These are phyloP conservation scores for Obelidium mucronatum DNA, from an alignment of 192 early-diverging fungal species.

Conservation along the genomic window DNA sequence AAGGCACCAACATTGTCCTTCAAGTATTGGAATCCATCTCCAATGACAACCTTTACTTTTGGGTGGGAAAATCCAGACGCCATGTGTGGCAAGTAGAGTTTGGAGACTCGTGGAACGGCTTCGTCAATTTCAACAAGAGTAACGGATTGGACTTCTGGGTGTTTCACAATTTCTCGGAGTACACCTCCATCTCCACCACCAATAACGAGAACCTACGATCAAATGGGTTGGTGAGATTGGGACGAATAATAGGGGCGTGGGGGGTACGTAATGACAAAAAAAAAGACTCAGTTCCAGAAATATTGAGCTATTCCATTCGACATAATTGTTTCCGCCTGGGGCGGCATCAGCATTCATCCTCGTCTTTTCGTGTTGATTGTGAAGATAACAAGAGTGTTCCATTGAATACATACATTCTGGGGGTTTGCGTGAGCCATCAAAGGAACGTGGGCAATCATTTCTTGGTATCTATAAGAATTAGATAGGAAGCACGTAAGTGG, in stretches of 20 bases:
- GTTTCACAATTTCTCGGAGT: conserved; percentile 97
- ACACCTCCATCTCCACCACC: conserved; percentile 99
- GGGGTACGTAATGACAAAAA: background rate
- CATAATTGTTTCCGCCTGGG: conserved; percentile 58
- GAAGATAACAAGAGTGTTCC: background rate
- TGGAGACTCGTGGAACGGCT: conserved; percentile 88
- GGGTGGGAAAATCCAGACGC: conserved; percentile 92
- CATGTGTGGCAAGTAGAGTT: conserved; percentile 94
- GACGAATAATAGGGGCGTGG: background rate
- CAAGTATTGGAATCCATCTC: conserved; percentile 95
- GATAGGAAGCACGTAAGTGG: background rate
- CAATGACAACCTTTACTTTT: conserved; percentile 94
- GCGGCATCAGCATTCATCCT: conserved; percentile 69
- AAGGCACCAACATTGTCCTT: conserved; percentile 85
- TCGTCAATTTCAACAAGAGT: conserved; percentile 98
- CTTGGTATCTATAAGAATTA: conserved; percentile 79
- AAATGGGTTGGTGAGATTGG: conserved; percentile 6
- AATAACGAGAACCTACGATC: conserved; percentile 87
- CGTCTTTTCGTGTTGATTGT: background rate
- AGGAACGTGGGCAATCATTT: conserved; percentile 99
- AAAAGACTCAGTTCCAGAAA: conserved; percentile 18
- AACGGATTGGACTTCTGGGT: conserved; percentile 90
- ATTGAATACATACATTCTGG: conserved; percentile 73
- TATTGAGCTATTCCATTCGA: conserved; percentile 36
- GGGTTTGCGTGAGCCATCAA: conserved; percentile 95